Evolutionary conservation across 768 basidiomycete species (phyloP).

Genomic region (Jaapia argillacea): DNA sequence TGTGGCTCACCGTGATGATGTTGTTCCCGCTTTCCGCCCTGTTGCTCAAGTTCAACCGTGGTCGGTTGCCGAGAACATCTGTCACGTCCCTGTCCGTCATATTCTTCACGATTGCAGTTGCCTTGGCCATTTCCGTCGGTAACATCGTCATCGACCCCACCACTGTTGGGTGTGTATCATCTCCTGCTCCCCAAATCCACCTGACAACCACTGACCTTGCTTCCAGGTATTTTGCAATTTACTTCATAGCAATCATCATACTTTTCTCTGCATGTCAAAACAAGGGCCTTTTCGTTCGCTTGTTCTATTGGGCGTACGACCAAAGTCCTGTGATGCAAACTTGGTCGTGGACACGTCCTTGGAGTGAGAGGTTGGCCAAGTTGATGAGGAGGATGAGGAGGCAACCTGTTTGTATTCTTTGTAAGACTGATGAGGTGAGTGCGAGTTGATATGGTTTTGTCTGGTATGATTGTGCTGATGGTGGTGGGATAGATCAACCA

Average conservation of each 20-base stretch:
- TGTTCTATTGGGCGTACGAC: constrained; percentile 54
- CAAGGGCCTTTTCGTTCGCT: constrained; percentile 42
- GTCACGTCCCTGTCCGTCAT: constrained; percentile 31
- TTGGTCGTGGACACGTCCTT: constrained; percentile 24
- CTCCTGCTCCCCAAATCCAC: background rate
- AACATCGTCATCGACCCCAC: constrained; percentile 49
- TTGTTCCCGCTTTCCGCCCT: constrained; percentile 54
- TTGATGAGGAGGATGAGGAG: constrained; percentile 36
- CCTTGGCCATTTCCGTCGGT: constrained; percentile 37
- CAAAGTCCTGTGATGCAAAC: constrained; percentile 41
- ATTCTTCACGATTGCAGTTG: constrained; percentile 30
- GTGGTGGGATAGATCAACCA: constrained; percentile 42
- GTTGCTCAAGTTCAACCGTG: constrained; percentile 55
- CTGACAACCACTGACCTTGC: background rate
- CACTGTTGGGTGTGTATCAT: constrained; percentile 37
- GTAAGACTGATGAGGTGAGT: constrained; percentile 56
- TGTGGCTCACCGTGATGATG: constrained; percentile 56
- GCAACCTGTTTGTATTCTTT: constrained; percentile 50
- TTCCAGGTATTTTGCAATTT: constrained; percentile 50
- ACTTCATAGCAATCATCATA: constrained; percentile 38
- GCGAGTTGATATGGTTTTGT: no score
- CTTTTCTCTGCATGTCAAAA: constrained; percentile 42
- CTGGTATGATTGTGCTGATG: no score
- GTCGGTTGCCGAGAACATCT: constrained; percentile 36
- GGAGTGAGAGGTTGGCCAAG: constrained; percentile 32